Evolutionary conservation across 164 flowering plant species (phyloP).

Genomic region (Euptelea pleiosperma): DNA sequence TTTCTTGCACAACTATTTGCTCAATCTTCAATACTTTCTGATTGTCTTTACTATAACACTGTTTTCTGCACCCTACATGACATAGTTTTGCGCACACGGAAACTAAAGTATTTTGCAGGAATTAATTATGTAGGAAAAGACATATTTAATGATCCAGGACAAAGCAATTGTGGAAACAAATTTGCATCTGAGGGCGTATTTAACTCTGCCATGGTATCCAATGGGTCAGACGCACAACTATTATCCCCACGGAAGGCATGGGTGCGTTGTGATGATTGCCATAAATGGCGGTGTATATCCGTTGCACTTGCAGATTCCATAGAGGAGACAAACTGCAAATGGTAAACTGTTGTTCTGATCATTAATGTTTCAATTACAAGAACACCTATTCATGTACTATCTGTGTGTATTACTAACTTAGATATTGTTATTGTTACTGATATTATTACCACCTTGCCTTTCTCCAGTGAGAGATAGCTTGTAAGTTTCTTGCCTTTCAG

Average conservation of each 20-base stretch:
- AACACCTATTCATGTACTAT: too few relatives aligned
- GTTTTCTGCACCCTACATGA: not conserved
- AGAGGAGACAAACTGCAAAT: conserved; percentile 61
- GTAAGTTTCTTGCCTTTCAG: too few relatives aligned
- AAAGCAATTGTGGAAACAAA: conserved; percentile 10
- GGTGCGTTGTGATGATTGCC: conserved; percentile 92
- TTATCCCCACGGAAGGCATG: conserved; percentile 56
- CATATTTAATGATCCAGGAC: conserved; percentile 22
- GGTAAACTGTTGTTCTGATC: conserved; percentile 50
- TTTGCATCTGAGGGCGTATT: conserved; percentile 18
- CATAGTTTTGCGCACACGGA: not conserved
- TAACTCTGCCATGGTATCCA: conserved; percentile 20
- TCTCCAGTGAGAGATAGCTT: too few relatives aligned
- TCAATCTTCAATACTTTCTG: not conserved
- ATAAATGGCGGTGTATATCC: conserved; percentile 90
- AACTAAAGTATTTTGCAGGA: conserved; percentile 19
- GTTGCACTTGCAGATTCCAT: conserved; percentile 70
- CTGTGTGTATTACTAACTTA: too few relatives aligned
- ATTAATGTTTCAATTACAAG: too few relatives aligned
- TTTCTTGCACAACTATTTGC: not conserved
- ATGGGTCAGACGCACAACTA: conserved; percentile 24
- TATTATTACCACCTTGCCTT: too few relatives aligned
- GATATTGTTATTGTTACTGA: too few relatives aligned
- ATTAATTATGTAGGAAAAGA: conserved; percentile 19
- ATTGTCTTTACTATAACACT: conserved; percentile 2